phyloP scores from a whole-genome alignment of 2,329 filamentous ascomycete species.

The Anthostomella pinea region DNA sequence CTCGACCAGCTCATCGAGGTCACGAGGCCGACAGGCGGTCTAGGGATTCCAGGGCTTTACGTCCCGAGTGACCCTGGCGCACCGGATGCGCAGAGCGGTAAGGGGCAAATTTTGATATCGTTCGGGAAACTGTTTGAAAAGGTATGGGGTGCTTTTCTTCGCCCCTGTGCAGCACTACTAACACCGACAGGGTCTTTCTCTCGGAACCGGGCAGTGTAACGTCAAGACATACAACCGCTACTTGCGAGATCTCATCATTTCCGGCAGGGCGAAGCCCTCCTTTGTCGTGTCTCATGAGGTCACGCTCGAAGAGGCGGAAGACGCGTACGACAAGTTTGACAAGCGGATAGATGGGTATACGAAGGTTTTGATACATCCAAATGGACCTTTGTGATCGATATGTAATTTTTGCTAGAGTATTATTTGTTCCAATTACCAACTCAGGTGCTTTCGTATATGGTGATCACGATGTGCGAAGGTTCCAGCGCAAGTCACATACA shows the following conservation, averaged over 20 bases:
- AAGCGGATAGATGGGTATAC: constrained; percentile 8
- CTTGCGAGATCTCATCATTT: constrained; percentile 8
- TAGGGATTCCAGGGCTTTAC: too few relatives aligned
- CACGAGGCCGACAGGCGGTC: too few relatives aligned
- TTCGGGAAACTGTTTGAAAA: constrained; percentile 10
- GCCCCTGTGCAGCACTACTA: background rate
- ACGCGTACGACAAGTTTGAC: constrained; percentile 9
- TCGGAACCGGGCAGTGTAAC: constrained; percentile 8
- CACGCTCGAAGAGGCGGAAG: constrained; percentile 3
- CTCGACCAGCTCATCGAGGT: too few relatives aligned
- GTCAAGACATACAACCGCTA: constrained; percentile 10
- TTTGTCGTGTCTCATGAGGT: constrained; percentile 11
- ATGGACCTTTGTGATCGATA: too few relatives aligned
- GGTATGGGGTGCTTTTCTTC: background rate
- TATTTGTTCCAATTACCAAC: too few relatives aligned
- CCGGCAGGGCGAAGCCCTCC: constrained; percentile 8
- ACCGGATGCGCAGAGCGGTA: constrained; percentile 1
- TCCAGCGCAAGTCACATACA: too few relatives aligned
- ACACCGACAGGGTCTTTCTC: constrained; percentile 2
- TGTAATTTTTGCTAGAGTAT: too few relatives aligned
- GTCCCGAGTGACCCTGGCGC: constrained; percentile 4
- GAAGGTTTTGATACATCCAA: constrained; percentile 9
- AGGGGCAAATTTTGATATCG: constrained; percentile 6
- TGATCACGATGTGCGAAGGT: too few relatives aligned
- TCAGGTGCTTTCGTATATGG: too few relatives aligned